Conservation (phyloP, 1,284 basidiomycete species). For the Takashimella koratensis region DNA sequence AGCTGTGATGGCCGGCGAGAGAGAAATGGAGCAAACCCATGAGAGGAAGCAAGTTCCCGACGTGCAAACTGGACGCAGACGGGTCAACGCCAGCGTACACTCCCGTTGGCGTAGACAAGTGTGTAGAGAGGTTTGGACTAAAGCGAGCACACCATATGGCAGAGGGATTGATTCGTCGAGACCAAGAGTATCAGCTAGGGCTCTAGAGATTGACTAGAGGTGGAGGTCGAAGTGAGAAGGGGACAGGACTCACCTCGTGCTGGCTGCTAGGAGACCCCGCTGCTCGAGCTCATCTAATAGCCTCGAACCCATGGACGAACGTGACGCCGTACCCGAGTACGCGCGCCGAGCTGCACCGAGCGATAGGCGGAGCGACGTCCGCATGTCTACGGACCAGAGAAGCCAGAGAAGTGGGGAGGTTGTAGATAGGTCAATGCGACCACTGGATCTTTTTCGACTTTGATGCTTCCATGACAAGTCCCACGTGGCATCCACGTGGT, state of each 20-base stretch:
- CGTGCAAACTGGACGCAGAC: slow-evolving; percentile 81
- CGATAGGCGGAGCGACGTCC: too few relatives aligned
- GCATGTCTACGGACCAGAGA: background rate
- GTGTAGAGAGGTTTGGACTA: slow-evolving; percentile 36
- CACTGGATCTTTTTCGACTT: background rate
- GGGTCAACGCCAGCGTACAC: slow-evolving; percentile 93
- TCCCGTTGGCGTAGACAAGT: slow-evolving; percentile 48
- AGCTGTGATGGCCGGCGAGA: slow-evolving; percentile 69
- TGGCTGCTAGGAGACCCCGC: slow-evolving; percentile 50
- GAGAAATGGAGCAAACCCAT: slow-evolving; percentile 85
- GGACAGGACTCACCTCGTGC: slow-evolving; percentile 49
- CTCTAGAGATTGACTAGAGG: too few relatives aligned
- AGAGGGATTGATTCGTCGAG: background rate
- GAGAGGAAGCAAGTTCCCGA: slow-evolving; percentile 88
- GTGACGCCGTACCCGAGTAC: background rate
- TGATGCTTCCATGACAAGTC: background rate
- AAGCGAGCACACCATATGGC: background rate
- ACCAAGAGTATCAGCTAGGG: background rate
- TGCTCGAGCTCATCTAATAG: slow-evolving; percentile 48
- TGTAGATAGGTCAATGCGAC: background rate
- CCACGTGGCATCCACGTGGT: background rate
- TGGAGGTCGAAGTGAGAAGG: too few relatives aligned
- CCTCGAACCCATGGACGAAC: slow-evolving; percentile 8
- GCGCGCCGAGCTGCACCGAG: background rate
- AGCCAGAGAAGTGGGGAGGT: background rate